These are phyloP conservation scores for Iris pallida DNA, from an alignment of 116 monocot genomes.

Conservation along the genomic window DNA sequence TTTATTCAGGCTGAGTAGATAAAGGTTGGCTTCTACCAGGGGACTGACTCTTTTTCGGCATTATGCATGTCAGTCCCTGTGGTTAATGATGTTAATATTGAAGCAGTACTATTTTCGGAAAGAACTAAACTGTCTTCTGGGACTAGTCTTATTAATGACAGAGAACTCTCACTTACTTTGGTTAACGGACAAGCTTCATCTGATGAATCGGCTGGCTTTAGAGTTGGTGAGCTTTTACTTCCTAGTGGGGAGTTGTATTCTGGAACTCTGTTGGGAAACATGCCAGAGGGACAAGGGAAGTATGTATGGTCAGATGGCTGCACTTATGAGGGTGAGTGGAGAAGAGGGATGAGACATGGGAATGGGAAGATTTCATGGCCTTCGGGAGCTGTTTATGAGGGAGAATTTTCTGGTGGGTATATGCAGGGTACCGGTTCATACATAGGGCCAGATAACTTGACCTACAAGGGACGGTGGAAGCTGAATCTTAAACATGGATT, in stretches of 20 bases:
- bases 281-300: constrained; percentile 61
- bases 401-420: constrained; percentile 74
- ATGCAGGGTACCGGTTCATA: constrained; percentile 68
- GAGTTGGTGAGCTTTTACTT: constrained; percentile 21
- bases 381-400: constrained; percentile 61
- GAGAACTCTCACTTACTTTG: constrained; percentile 14
- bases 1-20: not conserved
- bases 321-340: constrained; percentile 74
- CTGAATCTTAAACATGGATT: constrained; percentile 73
- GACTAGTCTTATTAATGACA: constrained; percentile 15
- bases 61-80: constrained; percentile 72
- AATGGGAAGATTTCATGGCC: constrained; percentile 64
- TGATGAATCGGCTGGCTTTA: not conserved
- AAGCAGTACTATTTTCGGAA: constrained; percentile 20
- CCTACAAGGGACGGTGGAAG: constrained; percentile 71
- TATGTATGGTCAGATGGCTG: constrained; percentile 76
- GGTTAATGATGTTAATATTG: constrained; percentile 27
- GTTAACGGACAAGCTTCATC: constrained; percentile 23
- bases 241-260: constrained; percentile 54
- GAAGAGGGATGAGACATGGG: constrained; percentile 80
- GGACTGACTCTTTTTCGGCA: constrained; percentile 18
- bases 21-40: not conserved
- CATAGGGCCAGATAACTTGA: constrained; percentile 36
- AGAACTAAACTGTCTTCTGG: constrained; percentile 13
- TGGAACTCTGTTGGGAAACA: constrained; percentile 48